Evolutionary conservation across 306 rosid genomes (phyloP).

Genomic region (Styphnolobium japonicum): DNA sequence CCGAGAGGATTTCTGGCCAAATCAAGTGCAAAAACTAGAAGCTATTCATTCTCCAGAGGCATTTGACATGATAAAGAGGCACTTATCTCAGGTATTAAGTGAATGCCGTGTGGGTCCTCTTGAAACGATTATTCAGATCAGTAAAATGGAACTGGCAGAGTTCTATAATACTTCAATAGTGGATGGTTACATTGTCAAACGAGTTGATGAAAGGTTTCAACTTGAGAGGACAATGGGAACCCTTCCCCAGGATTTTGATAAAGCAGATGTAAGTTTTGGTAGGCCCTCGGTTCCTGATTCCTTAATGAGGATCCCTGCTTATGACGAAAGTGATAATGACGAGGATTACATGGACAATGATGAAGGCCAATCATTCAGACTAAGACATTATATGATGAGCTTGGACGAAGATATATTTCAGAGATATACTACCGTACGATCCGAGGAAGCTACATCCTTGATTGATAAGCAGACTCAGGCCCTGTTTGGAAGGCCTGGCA

Average conservation of each 20-base stretch:
- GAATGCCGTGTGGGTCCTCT: slow-evolving; percentile 85
- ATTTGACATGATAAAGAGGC: slow-evolving; percentile 89
- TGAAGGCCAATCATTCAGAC: slow-evolving; percentile 45
- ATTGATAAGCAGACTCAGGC: slow-evolving; percentile 96
- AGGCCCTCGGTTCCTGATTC: too few relatives aligned
- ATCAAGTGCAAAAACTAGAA: slow-evolving; percentile 86
- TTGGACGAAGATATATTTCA: slow-evolving; percentile 84
- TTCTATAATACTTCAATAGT: slow-evolving; percentile 94
- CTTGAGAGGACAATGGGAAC: slow-evolving; percentile 83
- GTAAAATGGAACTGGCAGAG: slow-evolving; percentile 91
- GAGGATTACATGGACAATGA: slow-evolving; percentile 29
- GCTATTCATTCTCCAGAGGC: slow-evolving; percentile 86
- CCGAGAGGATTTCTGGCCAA: slow-evolving; percentile 86
- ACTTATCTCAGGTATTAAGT: slow-evolving; percentile 74
- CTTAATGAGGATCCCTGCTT: slow-evolving; percentile 55
- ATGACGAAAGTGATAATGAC: slow-evolving; percentile 38
- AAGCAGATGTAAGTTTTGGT: too few relatives aligned
- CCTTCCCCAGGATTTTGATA: slow-evolving; percentile 77
- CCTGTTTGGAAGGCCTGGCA: too few relatives aligned
- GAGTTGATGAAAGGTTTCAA: slow-evolving; percentile 92
- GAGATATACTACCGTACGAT: slow-evolving; percentile 80
- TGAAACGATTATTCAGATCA: slow-evolving; percentile 64
- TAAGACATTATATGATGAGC: slow-evolving; percentile 82
- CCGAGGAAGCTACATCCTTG: slow-evolving; percentile 90
- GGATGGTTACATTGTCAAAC: slow-evolving; percentile 91